Conservation (phyloP, 2,329 filamentous ascomycete genomes). For the Clarireedia monteithiana region DNA sequence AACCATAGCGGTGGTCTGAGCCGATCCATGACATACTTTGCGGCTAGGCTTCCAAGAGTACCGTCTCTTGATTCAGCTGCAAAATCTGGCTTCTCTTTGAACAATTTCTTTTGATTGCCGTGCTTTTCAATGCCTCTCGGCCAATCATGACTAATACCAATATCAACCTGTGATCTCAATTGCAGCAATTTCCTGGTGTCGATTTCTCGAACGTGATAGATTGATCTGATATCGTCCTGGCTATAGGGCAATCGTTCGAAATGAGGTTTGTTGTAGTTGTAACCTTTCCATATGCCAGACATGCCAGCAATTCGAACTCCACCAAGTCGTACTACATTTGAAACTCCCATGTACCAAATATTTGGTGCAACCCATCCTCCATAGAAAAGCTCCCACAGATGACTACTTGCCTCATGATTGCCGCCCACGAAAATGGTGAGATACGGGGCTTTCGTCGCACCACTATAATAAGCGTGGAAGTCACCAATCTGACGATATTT, state of each 20-base stretch:
- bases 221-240: conserved; percentile 64
- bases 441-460: conserved; percentile 68
- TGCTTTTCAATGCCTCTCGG: conserved; percentile 73
- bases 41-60: conserved; percentile 71
- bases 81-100: conserved; percentile 67
- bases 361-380: conserved; percentile 95
- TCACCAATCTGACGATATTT: conserved; percentile 88
- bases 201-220: conserved; percentile 85
- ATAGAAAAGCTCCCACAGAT: conserved; percentile 89
- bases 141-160: conserved; percentile 95
- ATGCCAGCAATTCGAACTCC: conserved; percentile 81
- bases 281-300: conserved; percentile 91
- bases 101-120: conserved; percentile 63
- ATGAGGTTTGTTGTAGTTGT: conserved; percentile 78
- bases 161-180: conserved; percentile 77
- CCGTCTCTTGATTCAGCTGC: conserved; percentile 67
- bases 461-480: conserved; percentile 91
- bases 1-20: conserved; percentile 86
- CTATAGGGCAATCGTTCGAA: conserved; percentile 82
- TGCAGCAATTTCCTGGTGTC: conserved; percentile 87
- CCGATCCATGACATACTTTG: conserved; percentile 71
- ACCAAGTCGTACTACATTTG: conserved; percentile 79
- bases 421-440: conserved; percentile 88
- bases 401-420: conserved; percentile 89
- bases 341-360: conserved; percentile 93